These are phyloP conservation scores for Blepharisma stoltei DNA, from an alignment of 73 alveolate species.

Conservation along the genomic window DNA sequence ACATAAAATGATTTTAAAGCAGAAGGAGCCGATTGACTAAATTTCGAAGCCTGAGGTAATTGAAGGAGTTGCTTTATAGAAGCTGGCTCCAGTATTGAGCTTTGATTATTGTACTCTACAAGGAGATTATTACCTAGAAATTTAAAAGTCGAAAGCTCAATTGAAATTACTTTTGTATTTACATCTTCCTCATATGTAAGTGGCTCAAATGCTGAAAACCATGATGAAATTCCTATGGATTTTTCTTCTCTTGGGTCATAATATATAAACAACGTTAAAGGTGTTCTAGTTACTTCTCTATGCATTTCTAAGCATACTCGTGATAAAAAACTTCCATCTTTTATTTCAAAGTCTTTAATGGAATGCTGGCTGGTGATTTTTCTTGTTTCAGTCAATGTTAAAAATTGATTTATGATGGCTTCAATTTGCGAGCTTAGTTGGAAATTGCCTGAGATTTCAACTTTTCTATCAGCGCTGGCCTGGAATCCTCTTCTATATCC, in stretches of 20 bases:
- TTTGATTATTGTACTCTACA: background rate
- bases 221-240: too few relatives aligned
- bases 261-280: too few relatives aligned
- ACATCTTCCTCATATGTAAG: slow-evolving; percentile 6
- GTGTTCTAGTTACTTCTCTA: too few relatives aligned
- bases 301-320: too few relatives aligned
- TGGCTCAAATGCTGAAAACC: background rate
- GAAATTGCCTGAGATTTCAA: background rate
- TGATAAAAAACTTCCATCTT: too few relatives aligned
- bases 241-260: too few relatives aligned
- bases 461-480: background rate
- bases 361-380: too few relatives aligned
- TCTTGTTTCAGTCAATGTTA: slow-evolving; percentile 1
- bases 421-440: background rate
- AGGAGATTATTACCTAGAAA: background rate
- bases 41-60: background rate
- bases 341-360: too few relatives aligned
- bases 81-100: background rate
- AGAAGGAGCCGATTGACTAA: background rate
- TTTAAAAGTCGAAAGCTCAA: background rate
- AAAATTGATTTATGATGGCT: background rate
- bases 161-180: background rate
- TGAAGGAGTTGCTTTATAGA: background rate
- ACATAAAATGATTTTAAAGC: background rate
- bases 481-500: background rate